These are phyloP conservation scores for Aureoboletus auriporus DNA, from an alignment of 768 basidiomycete genomes.

Conservation along the genomic window DNA sequence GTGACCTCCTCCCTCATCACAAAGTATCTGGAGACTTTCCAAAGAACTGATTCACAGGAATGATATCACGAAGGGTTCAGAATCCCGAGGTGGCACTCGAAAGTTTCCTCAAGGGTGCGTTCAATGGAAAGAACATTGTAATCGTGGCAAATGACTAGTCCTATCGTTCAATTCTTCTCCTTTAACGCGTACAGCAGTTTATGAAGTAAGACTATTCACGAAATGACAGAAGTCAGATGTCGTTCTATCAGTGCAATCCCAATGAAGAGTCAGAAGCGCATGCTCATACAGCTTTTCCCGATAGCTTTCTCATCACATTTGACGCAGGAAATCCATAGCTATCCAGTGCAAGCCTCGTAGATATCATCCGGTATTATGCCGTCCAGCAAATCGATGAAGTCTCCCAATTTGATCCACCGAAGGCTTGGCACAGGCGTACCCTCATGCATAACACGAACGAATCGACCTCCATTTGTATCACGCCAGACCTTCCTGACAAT, in stretches of 20 bases:
- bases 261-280: no score
- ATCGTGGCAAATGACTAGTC: constrained; percentile 5
- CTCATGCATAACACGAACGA: constrained; percentile 43
- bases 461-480: constrained; percentile 15
- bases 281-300: no score
- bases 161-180: background rate
- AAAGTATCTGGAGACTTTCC: constrained; percentile 41
- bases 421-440: constrained; percentile 36
- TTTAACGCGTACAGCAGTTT: no score
- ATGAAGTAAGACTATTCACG: no score
- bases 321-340: background rate
- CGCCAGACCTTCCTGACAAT: constrained; percentile 38
- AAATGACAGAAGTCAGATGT: no score
- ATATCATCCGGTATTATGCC: constrained; percentile 34
- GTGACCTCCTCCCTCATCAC: constrained; percentile 24
- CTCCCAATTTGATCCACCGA: constrained; percentile 34
- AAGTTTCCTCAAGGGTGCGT: background rate
- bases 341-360: constrained; percentile 17
- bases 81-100: constrained; percentile 9
- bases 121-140: constrained; percentile 7
- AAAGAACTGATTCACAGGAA: constrained; percentile 48
- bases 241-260: no score
- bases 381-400: constrained; percentile 33
- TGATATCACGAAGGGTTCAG: constrained; percentile 41
- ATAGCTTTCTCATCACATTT: background rate